A percentile compares a stretch with the other conserved stretches of the same genome.
These are phyloP conservation scores for Caryopteris hybrid DNA, from an alignment of 305 asterid species.

Conservation along the genomic window DNA sequence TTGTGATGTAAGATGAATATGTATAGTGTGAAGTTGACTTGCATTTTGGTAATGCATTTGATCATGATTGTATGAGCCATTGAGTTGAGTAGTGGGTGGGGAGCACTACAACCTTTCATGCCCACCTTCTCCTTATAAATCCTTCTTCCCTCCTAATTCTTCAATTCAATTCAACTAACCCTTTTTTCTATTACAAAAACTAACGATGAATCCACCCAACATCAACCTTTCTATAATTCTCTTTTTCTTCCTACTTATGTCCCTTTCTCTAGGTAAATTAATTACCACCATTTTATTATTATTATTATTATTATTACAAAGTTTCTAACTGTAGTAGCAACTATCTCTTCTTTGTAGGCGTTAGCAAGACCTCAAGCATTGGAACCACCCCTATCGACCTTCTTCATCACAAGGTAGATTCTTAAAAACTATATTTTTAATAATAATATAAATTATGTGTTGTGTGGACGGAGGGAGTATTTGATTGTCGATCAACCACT, in stretches of 20 bases:
- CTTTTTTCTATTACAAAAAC: not conserved
- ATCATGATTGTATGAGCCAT: slow-evolving; percentile 51
- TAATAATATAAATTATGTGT: too few species aligned
- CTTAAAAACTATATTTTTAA: too few species aligned
- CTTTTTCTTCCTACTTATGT: slow-evolving; percentile 34
- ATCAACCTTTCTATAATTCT: slow-evolving; percentile 28
- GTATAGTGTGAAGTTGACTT: slow-evolving; percentile 87
- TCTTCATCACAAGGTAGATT: slow-evolving; percentile 52
- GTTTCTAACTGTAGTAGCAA: not conserved
- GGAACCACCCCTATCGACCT: slow-evolving; percentile 21
- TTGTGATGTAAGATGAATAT: slow-evolving; percentile 38
- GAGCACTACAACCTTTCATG: slow-evolving; percentile 32
- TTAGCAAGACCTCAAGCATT: slow-evolving; percentile 23
- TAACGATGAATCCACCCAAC: slow-evolving; percentile 33
- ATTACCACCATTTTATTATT: too few species aligned
- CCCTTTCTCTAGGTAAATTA: slow-evolving; percentile 50
- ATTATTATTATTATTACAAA: not conserved
- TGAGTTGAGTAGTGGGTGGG: slow-evolving; percentile 40
- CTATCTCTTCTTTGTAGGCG: slow-evolving; percentile 23
- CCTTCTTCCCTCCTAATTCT: slow-evolving; percentile 20
- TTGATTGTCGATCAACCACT: too few species aligned
- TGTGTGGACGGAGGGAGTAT: too few species aligned
- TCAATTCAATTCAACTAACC: not conserved
- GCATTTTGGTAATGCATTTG: slow-evolving; percentile 50
- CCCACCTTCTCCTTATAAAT: slow-evolving; percentile 39